phyloP scores from a whole-genome alignment of 148 eudicot genomes.

The Camellia sinensis region DNA sequence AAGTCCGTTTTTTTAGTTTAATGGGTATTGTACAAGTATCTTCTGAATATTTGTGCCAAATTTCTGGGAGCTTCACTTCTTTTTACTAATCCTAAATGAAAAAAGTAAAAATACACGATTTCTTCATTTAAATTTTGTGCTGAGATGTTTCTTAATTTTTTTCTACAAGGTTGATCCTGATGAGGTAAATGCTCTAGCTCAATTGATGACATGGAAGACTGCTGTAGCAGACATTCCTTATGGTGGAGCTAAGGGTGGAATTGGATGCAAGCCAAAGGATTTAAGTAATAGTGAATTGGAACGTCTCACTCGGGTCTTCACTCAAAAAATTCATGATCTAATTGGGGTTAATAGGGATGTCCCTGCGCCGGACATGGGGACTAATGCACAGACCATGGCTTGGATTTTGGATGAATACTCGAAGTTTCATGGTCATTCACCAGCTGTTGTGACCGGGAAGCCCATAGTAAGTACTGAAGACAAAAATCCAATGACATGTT shows the following conservation, averaged over 20 bases:
- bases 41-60: not conserved
- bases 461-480: conserved; percentile 50
- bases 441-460: conserved; percentile 67
- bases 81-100: not conserved
- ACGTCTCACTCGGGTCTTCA: conserved; percentile 61
- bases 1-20: not conserved
- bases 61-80: not conserved
- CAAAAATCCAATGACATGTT: not conserved
- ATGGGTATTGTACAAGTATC: not conserved
- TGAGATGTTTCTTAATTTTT: conserved; percentile 2
- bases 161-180: conserved; percentile 48
- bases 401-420: conserved; percentile 81
- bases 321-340: conserved; percentile 56
- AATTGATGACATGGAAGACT: conserved; percentile 69
- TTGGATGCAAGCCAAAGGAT: conserved; percentile 47
- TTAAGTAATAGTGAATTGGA: conserved; percentile 45
- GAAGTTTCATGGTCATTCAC: conserved; percentile 65
- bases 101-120: not conserved
- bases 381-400: conserved; percentile 72
- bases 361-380: conserved; percentile 65
- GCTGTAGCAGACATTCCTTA: conserved; percentile 57
- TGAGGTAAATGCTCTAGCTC: conserved; percentile 65
- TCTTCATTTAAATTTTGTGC: not conserved
- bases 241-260: conserved; percentile 68
- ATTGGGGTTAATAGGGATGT: conserved; percentile 45